These are phyloP conservation scores for Candida gorgasii DNA, from an alignment of 805 yeast species.

Conservation along the genomic window DNA sequence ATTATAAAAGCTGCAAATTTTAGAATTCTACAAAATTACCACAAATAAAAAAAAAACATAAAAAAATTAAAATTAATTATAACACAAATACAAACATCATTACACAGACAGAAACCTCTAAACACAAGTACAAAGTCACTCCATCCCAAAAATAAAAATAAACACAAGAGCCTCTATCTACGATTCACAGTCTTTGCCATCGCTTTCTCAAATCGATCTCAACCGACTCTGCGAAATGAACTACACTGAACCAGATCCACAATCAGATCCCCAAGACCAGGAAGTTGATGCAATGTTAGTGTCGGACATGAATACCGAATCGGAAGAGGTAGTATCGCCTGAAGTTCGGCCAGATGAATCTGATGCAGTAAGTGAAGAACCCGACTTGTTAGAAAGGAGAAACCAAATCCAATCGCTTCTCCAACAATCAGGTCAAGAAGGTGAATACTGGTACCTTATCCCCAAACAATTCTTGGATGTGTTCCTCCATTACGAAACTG, in stretches of 20 bases:
- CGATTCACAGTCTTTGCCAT: background rate
- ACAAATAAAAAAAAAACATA: background rate
- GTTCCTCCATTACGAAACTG: slow-evolving; percentile 36
- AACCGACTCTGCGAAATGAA: background rate
- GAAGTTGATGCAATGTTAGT: background rate
- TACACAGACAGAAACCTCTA: background rate
- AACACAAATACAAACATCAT: background rate
- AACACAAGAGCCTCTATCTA: background rate
- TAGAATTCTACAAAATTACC: background rate
- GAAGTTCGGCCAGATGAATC: too few species aligned
- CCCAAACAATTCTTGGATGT: slow-evolving; percentile 46
- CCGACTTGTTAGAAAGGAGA: background rate
- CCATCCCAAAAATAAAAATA: background rate
- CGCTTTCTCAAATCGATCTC: background rate
- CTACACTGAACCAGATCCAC: background rate
- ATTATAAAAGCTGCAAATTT: background rate
- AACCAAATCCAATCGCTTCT: background rate
- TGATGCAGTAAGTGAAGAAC: background rate
- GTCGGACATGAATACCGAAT: background rate
- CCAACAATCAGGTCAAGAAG: slow-evolving; percentile 36
- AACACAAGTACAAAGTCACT: background rate
- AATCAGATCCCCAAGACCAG: background rate
- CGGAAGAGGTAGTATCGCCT: too few species aligned
- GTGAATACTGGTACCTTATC: slow-evolving; percentile 49
- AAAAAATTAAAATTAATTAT: too few species aligned